Conservation (phyloP, 495 filamentous ascomycete species). For the Hyaloscypha variabilis region DNA sequence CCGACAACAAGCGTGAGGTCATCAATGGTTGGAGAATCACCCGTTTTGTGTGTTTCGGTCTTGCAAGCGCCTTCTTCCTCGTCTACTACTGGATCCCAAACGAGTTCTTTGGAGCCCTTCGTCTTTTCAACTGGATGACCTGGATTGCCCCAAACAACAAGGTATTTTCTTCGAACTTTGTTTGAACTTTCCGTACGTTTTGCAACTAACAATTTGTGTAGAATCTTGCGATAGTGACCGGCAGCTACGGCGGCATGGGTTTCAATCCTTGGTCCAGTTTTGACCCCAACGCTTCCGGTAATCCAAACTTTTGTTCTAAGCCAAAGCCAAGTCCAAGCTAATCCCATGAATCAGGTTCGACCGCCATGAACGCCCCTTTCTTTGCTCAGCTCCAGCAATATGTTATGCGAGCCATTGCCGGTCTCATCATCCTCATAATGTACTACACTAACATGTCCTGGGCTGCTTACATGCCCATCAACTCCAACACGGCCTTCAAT, state of each 20-base stretch:
- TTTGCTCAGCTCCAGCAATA: constrained; percentile 10
- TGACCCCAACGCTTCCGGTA: no score
- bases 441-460: constrained; percentile 4
- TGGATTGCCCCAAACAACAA: constrained; percentile 11
- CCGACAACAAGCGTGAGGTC: not conserved
- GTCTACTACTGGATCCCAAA: constrained; percentile 17
- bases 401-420: not conserved
- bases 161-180: no score
- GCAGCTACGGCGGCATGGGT: constrained; percentile 1
- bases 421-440: constrained; percentile 1
- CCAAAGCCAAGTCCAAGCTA: no score
- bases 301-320: no score
- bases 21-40: constrained; percentile 11
- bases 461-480: constrained; percentile 4
- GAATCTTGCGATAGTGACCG: constrained; percentile 10
- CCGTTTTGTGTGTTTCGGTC: constrained; percentile 7
- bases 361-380: not conserved
- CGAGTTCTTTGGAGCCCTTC: not conserved
- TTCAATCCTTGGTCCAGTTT: constrained; percentile 7
- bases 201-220: no score
- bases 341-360: not conserved
- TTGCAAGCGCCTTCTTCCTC: not conserved
- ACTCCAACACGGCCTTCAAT: not conserved
- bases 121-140: constrained; percentile 14
- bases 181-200: no score